These are phyloP conservation scores for Senecio squalidus DNA, from an alignment of 140 eudicot species.

Conservation along the genomic window DNA sequence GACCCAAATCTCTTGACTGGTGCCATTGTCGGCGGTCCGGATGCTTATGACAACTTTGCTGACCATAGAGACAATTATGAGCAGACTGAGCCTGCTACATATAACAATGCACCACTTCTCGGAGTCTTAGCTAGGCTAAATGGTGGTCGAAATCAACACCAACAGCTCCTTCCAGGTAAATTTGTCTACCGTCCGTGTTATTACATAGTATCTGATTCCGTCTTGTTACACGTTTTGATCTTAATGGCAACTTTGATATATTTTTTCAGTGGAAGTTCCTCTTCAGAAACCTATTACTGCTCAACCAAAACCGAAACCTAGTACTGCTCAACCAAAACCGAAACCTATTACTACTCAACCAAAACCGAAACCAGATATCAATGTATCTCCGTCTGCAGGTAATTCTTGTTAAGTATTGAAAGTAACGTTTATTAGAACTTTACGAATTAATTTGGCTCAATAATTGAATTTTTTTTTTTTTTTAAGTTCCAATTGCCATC, in stretches of 20 bases:
- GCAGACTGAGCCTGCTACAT: slow-evolving; percentile 98
- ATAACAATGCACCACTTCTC: slow-evolving; percentile 86
- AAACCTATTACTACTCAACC: slow-evolving; percentile 35
- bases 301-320: slow-evolving; percentile 38
- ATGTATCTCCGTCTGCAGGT: slow-evolving; percentile 46
- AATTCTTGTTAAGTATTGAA: not conserved
- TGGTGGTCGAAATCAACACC: slow-evolving; percentile 58
- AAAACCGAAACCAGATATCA: slow-evolving; percentile 29
- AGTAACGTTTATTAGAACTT: not conserved
- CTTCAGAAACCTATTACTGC: slow-evolving; percentile 33
- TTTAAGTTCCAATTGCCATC: slow-evolving; percentile 37
- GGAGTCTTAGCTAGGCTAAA: slow-evolving; percentile 73
- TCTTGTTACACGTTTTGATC: not conserved
- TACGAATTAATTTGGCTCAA: not conserved
- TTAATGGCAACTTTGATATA: not conserved
- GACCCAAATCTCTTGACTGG: slow-evolving; percentile 82
- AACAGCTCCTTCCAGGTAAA: slow-evolving; percentile 83
- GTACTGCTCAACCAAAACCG: slow-evolving; percentile 29
- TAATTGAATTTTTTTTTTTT: not conserved
- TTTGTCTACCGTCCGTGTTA: not conserved
- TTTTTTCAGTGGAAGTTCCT: slow-evolving; percentile 59
- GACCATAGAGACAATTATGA: slow-evolving; percentile 85
- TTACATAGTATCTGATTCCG: not conserved
- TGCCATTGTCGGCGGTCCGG: slow-evolving; percentile 97
- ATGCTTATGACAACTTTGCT: slow-evolving; percentile 85